Evolutionary conservation across 306 rosid genomes (phyloP), one percentile per base, ranked within the genome.

Genomic region (Fagus crenata): DNA sequence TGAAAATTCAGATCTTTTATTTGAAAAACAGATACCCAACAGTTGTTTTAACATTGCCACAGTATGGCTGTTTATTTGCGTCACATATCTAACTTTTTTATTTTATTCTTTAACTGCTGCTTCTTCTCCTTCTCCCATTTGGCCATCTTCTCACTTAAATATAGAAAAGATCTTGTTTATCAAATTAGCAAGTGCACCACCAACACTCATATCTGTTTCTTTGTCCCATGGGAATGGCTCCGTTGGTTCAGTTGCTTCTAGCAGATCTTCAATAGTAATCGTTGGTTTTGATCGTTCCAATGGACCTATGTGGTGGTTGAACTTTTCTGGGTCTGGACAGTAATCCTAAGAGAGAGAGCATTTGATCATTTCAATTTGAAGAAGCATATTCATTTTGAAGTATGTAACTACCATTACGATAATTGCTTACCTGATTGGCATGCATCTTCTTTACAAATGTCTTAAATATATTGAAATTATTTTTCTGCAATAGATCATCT

Each of bases 381-480:
- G 14, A 7, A 8, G 18, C 14, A 55, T 73, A 49, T 77, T 32
- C 43, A 71, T 65, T 73, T 40, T 15, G 40, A 49, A 74, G 54
- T 55, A 41, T 76, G 75, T 81, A 39, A 39, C 40, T 31, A 3
- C 39, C n/a, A 60, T 31, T 31, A 18, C 73, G 72, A 77, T 49
- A 69, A 49, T 70, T 81, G 41, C 58, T 87, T 69, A 92, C 98
- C 93, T 89, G 96, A 90, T 93, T 88, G 68, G 97, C 96, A 75
- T 92, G 96, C 89, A 92, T 92, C 84, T 90, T 93, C 82, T 64
- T 78, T 55, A 90, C 98, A 86, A 93, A 90, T 61, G 65, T 82
- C 86, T 89, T 89, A 89, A 94, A 94, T 39, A 84, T 17, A 33
- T 80, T 78, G 55, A 90, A 86, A 80, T 92, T 90, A 15, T 83